Base-by-base conservation (phyloP, 1,139 yeast genomes). In the Suhomyces bokatorum region DNA sequence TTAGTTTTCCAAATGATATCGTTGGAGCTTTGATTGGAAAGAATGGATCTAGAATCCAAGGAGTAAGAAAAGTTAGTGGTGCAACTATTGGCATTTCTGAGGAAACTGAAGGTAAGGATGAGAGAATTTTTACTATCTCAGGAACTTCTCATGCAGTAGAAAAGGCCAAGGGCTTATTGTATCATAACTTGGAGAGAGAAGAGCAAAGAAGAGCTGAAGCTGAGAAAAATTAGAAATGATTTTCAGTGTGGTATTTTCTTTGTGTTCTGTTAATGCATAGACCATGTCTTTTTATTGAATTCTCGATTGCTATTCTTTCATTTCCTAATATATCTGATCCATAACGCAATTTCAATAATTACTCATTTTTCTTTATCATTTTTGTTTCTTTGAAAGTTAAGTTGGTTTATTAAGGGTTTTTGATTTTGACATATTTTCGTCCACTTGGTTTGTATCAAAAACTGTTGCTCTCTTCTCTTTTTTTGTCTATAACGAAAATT, bases 1-100 rank as follows among this genome's bases (percentile, higher is more conserved):
- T 57, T 29, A 45, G 54, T 16, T 85, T 89, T 62, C 89, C 96
- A 33, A 84, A 87, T 54, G 90, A 84, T 48, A 83, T 85, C 71
- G 96, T 90, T 41, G 97, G 97, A 39, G 95, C 96, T 41, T 75
- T 90, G 47, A 88, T 90, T 58, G 97, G 97, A 54, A 85, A 85
- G 57, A 84, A 85, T 54, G 97, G 97, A 37, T 72, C 87, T 37
- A 79, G 95, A 67, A 88, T 90, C 56, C 95, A 87, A 62, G 96
- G 91, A 45, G 87, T 90, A 44, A 78, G 97, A 55, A 81, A 86
- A 57, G 78, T 78, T 36, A 81, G 91, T 45, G 93, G 93, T 32
- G 93, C 96, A 27, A 79, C 82, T 42, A 89, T 90, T 60, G 82
- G 85, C 10, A 88, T 90, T 52, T 85, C 89, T 40, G 82, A 85